Evolutionary conservation across 2,329 filamentous ascomycete species (phyloP).

Genomic region (Drechslerella coelobrocha): DNA sequence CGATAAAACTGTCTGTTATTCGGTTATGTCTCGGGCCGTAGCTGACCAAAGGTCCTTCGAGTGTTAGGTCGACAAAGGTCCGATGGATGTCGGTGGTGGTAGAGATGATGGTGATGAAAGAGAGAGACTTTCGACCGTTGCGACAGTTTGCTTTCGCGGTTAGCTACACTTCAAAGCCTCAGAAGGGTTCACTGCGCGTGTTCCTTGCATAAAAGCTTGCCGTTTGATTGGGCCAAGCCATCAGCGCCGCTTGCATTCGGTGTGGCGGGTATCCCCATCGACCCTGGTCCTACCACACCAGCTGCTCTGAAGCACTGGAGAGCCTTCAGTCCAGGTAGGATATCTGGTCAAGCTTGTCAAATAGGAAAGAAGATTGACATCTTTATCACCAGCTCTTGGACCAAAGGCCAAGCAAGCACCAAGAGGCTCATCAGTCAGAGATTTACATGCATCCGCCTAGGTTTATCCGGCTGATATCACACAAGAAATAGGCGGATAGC

Average conservation of each 20-base stretch:
- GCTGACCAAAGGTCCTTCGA: not conserved
- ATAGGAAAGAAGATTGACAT: too few species aligned
- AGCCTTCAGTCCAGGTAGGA: not conserved
- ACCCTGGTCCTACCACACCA: not conserved
- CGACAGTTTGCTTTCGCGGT: constrained; percentile 22
- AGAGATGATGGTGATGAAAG: constrained; percentile 26
- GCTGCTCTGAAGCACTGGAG: not conserved
- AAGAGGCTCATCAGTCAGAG: not conserved
- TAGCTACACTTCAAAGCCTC: constrained; percentile 16
- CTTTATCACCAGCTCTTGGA: too few species aligned
- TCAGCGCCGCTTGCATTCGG: not conserved
- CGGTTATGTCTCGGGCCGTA: not conserved
- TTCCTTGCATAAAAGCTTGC: constrained; percentile 42
- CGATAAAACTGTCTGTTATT: not conserved
- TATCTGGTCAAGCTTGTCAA: too few species aligned
- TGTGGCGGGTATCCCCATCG: not conserved
- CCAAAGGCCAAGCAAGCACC: too few species aligned
- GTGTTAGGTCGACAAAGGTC: not conserved
- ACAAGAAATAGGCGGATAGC: too few species aligned
- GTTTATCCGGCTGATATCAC: too few species aligned
- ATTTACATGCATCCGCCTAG: not conserved
- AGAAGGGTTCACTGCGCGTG: constrained; percentile 20
- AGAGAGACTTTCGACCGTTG: constrained; percentile 14
- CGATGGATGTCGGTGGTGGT: not conserved
- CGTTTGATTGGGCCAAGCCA: constrained; percentile 28